Base-by-base conservation (phyloP, 441 rosid genomes). In the Pelargonium cotyledonis region DNA sequence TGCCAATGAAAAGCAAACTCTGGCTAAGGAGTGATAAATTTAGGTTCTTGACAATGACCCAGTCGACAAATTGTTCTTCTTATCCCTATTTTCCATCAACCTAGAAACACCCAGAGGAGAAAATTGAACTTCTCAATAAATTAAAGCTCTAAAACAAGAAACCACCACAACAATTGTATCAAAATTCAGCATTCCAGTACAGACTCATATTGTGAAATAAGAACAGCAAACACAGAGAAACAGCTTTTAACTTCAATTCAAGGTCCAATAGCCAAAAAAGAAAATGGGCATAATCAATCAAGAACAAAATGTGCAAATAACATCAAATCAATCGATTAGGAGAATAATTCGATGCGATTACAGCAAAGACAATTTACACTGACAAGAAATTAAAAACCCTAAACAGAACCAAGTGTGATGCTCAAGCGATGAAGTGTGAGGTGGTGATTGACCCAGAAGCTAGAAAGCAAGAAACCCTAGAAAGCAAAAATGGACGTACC, bases 21-120 rank as follows among this genome's bases (percentile, higher is more conserved):
- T 40, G 49, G 49, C 15, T 23, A 65, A 31, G 15, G 3, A 18
- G 40, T 12, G 43, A 62, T 21, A 65, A 72, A 40, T 72, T 72
- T 18, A 65, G 23, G 62, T 70, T 60, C 58, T 68, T 68, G 55
- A 67, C 38, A 70, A 63, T 21, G 6, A 69, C 19, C 71, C 31
- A 12, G 38, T 57, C 9, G 18, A 44, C 49, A 44, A 44, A 8
- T 44, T 8, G 47, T 44, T 1, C 9, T 44, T 8, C 49, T 44
- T 44, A 44, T 44, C 12, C 9, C 49, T 44, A 8, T 44, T 11
- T 11, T 11, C 49, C 12, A 44, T 44, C 49, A 44, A 44, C 12
- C 49, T 44, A 44, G 49, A 44, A 44, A 44, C 49, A 44, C 49
- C 12, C 49, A 4, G 11, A 44, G 49, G 11, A 44, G 49, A 44